Evolutionary conservation across 176 grass and related monocot species (phyloP), one percentile per base, ranked within the genome.

Genomic region (Saccharum spontaneum): DNA sequence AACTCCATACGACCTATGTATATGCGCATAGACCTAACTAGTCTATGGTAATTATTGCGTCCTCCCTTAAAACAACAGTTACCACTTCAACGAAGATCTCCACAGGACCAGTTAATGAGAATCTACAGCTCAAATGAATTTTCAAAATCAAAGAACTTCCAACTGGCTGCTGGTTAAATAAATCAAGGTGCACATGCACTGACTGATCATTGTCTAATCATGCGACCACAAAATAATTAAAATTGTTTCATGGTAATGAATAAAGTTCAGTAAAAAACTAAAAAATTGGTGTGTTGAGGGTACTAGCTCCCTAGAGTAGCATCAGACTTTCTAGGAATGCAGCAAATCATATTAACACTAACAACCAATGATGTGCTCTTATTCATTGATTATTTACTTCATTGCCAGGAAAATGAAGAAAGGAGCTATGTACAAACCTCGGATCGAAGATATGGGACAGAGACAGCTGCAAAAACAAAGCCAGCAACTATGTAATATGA

Each of bases 401-500:
- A 77, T 4, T 28, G 66, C 44, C 80, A 62, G 55, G 1, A 43
- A 50, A 74, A 80, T 45, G 24, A 4, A 48, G 60, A 80, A 23
- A 63, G 17, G 70, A 90, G 63, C 28, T 38, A 80, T 55, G 49
- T 87, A 76, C 12, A 59, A 82, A 98, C 97, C 93, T 96, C 97
- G 8, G 93, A 98, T 73, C 93, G 90, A 86, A 98, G 97, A 83
- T 98, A 98, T 62, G 97, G 97, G 83, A 98, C 97, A 65, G 97
- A 94, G 46, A 98, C 69, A 23, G 93, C 87, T 71, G 93, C 64
- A 89, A 98, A 98, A 79, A 98, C 93, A 79, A 98, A 95, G 75
- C 97, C 97, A 86, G 97, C 97, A 87, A 98, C 89, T 78, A 98
- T 98, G 78, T 98, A 98, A 92, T 98, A 98, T 81, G 97, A 94